Conservation (phyloP, 176 grass and related monocot species). For the Cymbopogon citratus region DNA sequence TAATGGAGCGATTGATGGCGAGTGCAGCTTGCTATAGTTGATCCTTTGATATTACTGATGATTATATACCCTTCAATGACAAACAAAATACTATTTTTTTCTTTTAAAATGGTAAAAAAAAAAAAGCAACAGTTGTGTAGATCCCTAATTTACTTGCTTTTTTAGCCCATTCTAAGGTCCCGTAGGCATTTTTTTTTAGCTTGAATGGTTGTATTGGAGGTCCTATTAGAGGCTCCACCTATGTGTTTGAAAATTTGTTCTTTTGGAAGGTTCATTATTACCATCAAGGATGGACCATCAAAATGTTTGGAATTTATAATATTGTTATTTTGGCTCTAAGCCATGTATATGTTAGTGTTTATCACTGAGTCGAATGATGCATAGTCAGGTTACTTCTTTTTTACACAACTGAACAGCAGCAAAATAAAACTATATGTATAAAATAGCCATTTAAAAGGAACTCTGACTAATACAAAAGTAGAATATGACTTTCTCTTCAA, state of each 20-base stretch:
- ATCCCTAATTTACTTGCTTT: not conserved
- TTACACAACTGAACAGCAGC: not conserved
- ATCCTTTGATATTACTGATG: no score
- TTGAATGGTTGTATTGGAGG: not conserved
- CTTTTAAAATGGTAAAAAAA: not conserved
- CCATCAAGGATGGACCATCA: not conserved
- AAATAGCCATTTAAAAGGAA: not conserved
- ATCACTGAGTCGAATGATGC: not conserved
- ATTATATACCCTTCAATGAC: not conserved
- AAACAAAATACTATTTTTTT: not conserved
- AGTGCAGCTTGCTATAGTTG: not conserved
- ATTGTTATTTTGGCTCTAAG: not conserved
- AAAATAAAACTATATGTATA: not conserved
- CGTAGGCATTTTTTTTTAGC: not conserved
- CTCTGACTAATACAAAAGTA: not conserved
- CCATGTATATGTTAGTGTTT: not conserved
- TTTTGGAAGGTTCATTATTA: not conserved
- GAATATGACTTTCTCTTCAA: not conserved
- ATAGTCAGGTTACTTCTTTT: not conserved
- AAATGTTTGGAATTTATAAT: not conserved
- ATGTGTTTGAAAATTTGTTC: no score
- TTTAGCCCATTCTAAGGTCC: not conserved
- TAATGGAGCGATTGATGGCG: not conserved
- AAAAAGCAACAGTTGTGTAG: not conserved
- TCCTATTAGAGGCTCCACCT: not conserved